Evolutionary conservation across 768 basidiomycete species (phyloP), one percentile per base, ranked within the genome.

Genomic region (Russula sp.): DNA sequence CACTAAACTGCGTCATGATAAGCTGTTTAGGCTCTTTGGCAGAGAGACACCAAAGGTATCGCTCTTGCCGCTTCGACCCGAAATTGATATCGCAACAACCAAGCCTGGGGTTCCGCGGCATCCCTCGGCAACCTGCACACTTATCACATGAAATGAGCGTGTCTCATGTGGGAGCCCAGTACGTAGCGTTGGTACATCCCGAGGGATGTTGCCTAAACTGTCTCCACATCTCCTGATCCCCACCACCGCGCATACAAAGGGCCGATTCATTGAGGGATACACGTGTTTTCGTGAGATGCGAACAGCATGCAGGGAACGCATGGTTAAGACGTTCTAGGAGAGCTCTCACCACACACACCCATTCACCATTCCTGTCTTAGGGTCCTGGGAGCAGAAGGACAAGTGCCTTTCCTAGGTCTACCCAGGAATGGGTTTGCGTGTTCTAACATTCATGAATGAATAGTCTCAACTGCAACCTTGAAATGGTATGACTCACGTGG

Each of bases 81-180:
- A 51, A 51, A 52, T 39, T 54, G 35, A 25, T 16, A 5, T 32
- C 13, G n/a, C n/a, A n/a, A n/a, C n/a, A n/a, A n/a, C n/a, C n/a
- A n/a, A n/a, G 32, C 58, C 2, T 29, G 25, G 25, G 25, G 25
- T 22, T 41, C 43, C 42, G 38, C 43, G 38, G 55, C 34, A 45
- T n/a, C 14, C 45, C 42, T 34, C 58, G 25, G 25, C 25, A 29
- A 29, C 32, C 16, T 32, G 56, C 6, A 25, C 46, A 5, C 45
- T 38, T 63, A 54, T 63, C 61, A 63, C 61, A 63, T 63, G 61
- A 63, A 63, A 52, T 29, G 38, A 29, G 9, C 38, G 59, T 47
- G 20, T 53, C 51, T 50, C 39, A 43, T 51, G 58, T 51, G 58
- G 42, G 58, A 59, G 52, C 6, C 25, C 41, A 1, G 22, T 25